Percentiles rank a stretch among this genome's conserved stretches.
These are phyloP conservation scores for Penicillium cosmopolitanum DNA, from an alignment of 495 filamentous ascomycete species.

Conservation along the genomic window DNA sequence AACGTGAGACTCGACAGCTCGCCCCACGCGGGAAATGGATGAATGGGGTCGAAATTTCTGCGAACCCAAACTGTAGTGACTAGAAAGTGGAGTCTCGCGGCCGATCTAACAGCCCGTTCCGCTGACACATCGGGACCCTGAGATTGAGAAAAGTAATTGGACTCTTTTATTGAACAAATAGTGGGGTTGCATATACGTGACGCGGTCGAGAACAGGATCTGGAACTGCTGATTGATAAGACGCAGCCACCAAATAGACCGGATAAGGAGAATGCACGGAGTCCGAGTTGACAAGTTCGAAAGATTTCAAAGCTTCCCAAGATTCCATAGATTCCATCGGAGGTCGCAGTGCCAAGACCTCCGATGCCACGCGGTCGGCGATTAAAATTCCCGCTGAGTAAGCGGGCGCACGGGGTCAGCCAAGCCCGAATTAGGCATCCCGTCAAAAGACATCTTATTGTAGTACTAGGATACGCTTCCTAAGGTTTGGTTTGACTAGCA, in stretches of 20 bases:
- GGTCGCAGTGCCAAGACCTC: constrained; percentile 5
- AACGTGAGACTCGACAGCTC: neutral
- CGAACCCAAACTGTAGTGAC: constrained; percentile 7
- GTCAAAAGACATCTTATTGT: neutral
- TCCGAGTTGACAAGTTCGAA: too few relatives aligned
- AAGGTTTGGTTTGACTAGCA: neutral
- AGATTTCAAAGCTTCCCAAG: too few relatives aligned
- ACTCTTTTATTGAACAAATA: too few relatives aligned
- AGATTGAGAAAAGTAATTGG: too few relatives aligned
- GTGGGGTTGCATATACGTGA: neutral
- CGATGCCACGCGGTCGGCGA: constrained; percentile 2
- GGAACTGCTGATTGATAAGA: too few relatives aligned
- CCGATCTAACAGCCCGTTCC: constrained; percentile 3
- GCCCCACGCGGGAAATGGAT: neutral
- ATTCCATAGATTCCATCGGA: neutral
- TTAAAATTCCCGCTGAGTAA: constrained; percentile 10
- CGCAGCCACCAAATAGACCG: too few relatives aligned
- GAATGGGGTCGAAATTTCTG: constrained; percentile 14
- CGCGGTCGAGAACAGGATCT: neutral
- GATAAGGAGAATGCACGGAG: neutral
- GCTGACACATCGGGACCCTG: constrained; percentile 6
- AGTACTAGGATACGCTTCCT: too few relatives aligned
- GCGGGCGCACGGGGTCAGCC: neutral
- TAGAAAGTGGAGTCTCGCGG: neutral
- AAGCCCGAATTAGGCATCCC: too few relatives aligned